phyloP scores from a whole-genome alignment of 495 filamentous ascomycete genomes.

The Penicillium waksmanii region DNA sequence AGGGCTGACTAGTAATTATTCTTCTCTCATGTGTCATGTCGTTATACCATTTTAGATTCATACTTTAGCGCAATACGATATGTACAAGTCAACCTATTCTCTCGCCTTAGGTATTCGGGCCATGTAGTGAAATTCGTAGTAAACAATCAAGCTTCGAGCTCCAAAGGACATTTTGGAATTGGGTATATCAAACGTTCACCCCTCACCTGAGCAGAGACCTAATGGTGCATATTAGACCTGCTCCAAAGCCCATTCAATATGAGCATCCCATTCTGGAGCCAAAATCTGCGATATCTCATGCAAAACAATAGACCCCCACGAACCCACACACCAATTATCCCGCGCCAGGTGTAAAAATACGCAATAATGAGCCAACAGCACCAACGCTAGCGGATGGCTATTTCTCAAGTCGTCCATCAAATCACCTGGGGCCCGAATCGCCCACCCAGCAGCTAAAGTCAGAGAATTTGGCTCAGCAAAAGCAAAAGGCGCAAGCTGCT shows the following conservation, averaged over 20 bases:
- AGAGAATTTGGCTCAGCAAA: slow-evolving; percentile 27
- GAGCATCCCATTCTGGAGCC: slow-evolving; percentile 19
- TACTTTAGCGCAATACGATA: background rate
- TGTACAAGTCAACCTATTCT: no score
- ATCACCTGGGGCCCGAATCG: slow-evolving; percentile 17
- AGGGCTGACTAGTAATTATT: background rate
- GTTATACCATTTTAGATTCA: background rate
- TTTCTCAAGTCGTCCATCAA: slow-evolving; percentile 24
- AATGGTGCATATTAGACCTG: slow-evolving; percentile 5
- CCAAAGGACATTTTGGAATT: no score
- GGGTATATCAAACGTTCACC: no score
- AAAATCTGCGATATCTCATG: slow-evolving; percentile 21
- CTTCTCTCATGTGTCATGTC: slow-evolving; percentile 2
- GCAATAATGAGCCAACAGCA: slow-evolving; percentile 32
- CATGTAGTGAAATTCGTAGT: no score
- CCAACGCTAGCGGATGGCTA: slow-evolving; percentile 24
- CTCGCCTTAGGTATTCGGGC: no score
- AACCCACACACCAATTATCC: slow-evolving; percentile 28
- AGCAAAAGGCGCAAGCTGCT: slow-evolving; percentile 17
- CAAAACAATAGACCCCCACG: slow-evolving; percentile 26
- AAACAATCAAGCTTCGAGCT: no score
- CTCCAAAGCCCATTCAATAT: slow-evolving; percentile 26
- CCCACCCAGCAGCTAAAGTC: slow-evolving; percentile 29
- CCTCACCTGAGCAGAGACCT: background rate
- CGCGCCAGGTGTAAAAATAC: slow-evolving; percentile 25